Evolutionary conservation across 1,284 basidiomycete species (phyloP).

Genomic region (Ustilago trichophora): DNA sequence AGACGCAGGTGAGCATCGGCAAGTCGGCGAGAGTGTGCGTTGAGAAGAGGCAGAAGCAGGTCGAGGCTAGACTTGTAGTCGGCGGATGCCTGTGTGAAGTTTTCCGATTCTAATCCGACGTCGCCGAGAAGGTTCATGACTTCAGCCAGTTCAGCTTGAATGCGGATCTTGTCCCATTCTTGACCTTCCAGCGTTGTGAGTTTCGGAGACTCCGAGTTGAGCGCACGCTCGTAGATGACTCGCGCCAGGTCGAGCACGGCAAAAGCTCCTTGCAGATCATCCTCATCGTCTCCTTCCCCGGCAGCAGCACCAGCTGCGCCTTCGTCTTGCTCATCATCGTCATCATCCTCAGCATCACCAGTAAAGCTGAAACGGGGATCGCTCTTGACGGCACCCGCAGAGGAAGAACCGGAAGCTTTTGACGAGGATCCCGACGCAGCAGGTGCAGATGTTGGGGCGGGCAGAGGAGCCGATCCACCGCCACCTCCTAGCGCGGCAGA

Average conservation of each 20-base stretch:
- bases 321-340: slow-evolving; percentile 57
- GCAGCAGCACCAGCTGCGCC: slow-evolving; percentile 15
- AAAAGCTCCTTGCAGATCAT: slow-evolving; percentile 62
- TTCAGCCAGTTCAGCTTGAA: slow-evolving; percentile 59
- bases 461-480: slow-evolving; percentile 41
- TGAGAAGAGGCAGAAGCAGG: slow-evolving; percentile 50
- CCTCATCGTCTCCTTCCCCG: slow-evolving; percentile 55
- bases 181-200: slow-evolving; percentile 54
- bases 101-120: slow-evolving; percentile 63
- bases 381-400: slow-evolving; percentile 17
- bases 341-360: slow-evolving; percentile 58
- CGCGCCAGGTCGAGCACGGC: slow-evolving; percentile 60
- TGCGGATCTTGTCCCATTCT: slow-evolving; percentile 30
- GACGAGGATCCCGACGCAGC: slow-evolving; percentile 11
- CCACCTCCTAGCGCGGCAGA: slow-evolving; percentile 61
- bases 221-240: slow-evolving; percentile 56
- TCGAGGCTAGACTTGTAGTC: slow-evolving; percentile 57
- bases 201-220: slow-evolving; percentile 15
- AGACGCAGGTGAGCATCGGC: slow-evolving; percentile 63
- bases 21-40: slow-evolving; percentile 58
- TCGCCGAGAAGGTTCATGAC: slow-evolving; percentile 65
- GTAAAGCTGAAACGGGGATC: slow-evolving; percentile 57
- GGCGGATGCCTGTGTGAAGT: slow-evolving; percentile 62
- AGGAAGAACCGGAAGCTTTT: slow-evolving; percentile 17
- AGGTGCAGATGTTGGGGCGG: slow-evolving; percentile 14